Evolutionary conservation across 163 green algal genomes (phyloP).

Genomic region (Prototheca wickerhamii): DNA sequence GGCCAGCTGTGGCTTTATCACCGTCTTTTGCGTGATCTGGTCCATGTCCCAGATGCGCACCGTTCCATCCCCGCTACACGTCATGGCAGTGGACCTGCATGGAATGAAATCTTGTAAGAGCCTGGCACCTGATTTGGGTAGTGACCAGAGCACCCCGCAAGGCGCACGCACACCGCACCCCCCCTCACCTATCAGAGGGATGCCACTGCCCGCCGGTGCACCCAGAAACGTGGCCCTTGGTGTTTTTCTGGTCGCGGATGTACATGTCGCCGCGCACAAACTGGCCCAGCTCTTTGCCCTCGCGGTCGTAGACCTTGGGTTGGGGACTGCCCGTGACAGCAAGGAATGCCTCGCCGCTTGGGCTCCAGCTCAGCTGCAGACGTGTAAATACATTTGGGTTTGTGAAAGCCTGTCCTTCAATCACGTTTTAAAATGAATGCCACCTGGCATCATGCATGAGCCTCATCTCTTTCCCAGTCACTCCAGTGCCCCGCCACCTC

Average conservation of each 20-base stretch:
- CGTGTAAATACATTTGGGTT: too few species aligned
- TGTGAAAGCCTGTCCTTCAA: not conserved
- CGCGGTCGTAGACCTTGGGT: constrained; percentile 80
- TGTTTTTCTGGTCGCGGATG: constrained; percentile 92
- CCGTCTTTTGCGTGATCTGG: constrained; percentile 65
- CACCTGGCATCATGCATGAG: not conserved
- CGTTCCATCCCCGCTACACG: constrained; percentile 85
- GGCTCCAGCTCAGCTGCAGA: constrained; percentile 18
- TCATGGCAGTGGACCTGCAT: constrained; percentile 57
- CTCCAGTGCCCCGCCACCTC: not conserved
- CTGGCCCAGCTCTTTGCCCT: constrained; percentile 75
- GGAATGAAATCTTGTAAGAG: not conserved
- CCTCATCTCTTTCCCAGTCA: not conserved
- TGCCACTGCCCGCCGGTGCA: constrained; percentile 81
- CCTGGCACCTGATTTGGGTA: too few species aligned
- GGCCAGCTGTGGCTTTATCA: constrained; percentile 84
- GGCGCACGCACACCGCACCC: not conserved
- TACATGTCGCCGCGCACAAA: constrained; percentile 93
- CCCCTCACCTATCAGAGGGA: constrained; percentile 57
- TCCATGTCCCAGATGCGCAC: constrained; percentile 82
- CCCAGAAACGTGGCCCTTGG: constrained; percentile 84
- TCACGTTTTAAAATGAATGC: not conserved
- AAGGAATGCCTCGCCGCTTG: constrained; percentile 79
- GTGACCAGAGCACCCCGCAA: not conserved
- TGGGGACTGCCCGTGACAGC: constrained; percentile 62